Conservation (phyloP, 257 asterid species). For the Plantago ovata region DNA sequence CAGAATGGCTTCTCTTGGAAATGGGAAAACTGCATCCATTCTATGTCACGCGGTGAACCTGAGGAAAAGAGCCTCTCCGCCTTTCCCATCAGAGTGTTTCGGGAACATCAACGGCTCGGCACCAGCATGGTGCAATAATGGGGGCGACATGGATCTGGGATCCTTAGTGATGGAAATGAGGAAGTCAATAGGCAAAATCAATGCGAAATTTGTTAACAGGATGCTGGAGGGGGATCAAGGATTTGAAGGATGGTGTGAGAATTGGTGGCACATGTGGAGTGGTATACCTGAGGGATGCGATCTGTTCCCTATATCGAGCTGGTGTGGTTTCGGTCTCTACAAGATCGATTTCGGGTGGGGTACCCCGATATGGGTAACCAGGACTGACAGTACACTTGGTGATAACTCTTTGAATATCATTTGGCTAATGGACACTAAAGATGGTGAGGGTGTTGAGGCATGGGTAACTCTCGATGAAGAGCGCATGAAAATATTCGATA, state of each 20-base stretch:
- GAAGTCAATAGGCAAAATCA: conserved; percentile 8
- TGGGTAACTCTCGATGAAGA: conserved; percentile 24
- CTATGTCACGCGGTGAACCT: conserved; percentile 18
- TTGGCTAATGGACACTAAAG: conserved; percentile 22
- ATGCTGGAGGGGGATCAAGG: conserved; percentile 16
- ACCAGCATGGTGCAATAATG: neutral
- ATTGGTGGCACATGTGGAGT: neutral
- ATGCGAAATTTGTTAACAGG: conserved; percentile 8
- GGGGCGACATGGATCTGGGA: neutral
- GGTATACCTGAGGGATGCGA: neutral
- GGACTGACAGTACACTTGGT: neutral
- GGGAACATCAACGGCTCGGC: conserved; percentile 17
- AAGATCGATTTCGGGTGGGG: conserved; percentile 27
- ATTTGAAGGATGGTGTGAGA: conserved; percentile 11
- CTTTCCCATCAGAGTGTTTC: conserved; percentile 19
- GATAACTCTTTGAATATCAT: conserved; percentile 14
- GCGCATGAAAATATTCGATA: conserved; percentile 16
- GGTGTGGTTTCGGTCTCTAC: conserved; percentile 20
- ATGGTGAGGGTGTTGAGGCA: conserved; percentile 28
- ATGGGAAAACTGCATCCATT: neutral
- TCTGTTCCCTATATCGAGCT: conserved; percentile 8
- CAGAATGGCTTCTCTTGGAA: conserved; percentile 14
- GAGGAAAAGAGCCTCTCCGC: conserved; percentile 17
- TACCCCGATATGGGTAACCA: conserved; percentile 17
- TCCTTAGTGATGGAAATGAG: conserved; percentile 10